Conservation (phyloP, 192 early-diverging fungal species). For the Spinellus fusiger region DNA sequence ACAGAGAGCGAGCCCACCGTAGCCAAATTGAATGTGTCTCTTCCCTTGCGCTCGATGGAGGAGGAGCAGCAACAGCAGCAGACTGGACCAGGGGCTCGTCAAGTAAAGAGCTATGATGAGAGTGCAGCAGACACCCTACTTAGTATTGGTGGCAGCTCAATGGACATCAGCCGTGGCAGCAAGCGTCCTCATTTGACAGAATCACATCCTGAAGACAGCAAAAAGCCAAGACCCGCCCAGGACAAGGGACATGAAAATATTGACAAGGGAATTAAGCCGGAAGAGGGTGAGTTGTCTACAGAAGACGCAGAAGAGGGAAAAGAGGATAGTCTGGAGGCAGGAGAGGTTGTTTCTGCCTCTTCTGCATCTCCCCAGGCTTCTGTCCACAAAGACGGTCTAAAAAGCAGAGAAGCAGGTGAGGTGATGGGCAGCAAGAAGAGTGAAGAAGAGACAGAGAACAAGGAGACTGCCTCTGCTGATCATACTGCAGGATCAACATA, state of each 20-base stretch:
- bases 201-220: background rate
- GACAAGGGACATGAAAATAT: background rate
- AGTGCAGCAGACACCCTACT: constrained; percentile 7
- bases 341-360: background rate
- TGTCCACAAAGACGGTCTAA: no score
- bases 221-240: background rate
- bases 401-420: no score
- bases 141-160: background rate
- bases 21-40: no score
- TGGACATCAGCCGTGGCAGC: background rate
- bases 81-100: no score
- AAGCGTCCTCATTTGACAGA: background rate
- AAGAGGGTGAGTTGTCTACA: background rate
- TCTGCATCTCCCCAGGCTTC: no score
- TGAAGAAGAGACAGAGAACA: no score
- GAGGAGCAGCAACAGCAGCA: background rate
- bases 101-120: background rate
- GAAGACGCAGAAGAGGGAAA: no score
- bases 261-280: background rate
- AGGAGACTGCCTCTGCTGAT: no score
- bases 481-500: background rate
- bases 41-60: no score
- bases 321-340: background rate
- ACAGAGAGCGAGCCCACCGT: no score
- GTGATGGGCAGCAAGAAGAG: no score